Evolutionary conservation across 768 basidiomycete genomes (phyloP).

Genomic region (Chalciporus piperatus): DNA sequence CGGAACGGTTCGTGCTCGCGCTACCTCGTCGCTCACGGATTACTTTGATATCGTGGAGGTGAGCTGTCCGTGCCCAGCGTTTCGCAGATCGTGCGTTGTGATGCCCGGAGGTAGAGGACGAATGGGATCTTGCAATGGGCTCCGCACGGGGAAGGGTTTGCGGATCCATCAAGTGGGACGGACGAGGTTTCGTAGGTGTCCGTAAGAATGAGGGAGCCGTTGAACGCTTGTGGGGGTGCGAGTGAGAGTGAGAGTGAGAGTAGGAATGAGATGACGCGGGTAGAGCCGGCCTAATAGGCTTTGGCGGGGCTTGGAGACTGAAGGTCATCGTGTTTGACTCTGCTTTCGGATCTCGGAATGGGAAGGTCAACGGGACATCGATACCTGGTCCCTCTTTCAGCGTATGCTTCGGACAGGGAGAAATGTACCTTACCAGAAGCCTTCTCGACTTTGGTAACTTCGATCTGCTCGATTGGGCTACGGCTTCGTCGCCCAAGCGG

Average conservation of each 20-base stretch:
- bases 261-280: constrained; percentile 5
- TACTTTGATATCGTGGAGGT: constrained; percentile 60
- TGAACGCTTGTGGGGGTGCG: neutral
- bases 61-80: constrained; percentile 63
- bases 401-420: neutral
- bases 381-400: neutral
- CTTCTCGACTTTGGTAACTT: constrained; percentile 13
- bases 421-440: constrained; percentile 8
- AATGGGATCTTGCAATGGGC: constrained; percentile 20
- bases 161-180: constrained; percentile 18
- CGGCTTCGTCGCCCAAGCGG: constrained; percentile 26
- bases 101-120: constrained; percentile 19
- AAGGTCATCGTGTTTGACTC: neutral
- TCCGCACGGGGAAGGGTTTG: constrained; percentile 21
- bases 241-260: constrained; percentile 6
- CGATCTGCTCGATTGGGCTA: constrained; percentile 23
- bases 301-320: neutral
- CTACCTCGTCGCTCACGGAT: constrained; percentile 11
- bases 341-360: neutral
- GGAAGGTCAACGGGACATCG: constrained; percentile 1
- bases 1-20: constrained; percentile 5
- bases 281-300: neutral
- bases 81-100: constrained; percentile 37
- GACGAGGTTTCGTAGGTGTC: constrained; percentile 22
- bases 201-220: constrained; percentile 9